These are phyloP conservation scores for Hypoxylon trugodes DNA, from an alignment of 495 filamentous ascomycete species.

Conservation along the genomic window DNA sequence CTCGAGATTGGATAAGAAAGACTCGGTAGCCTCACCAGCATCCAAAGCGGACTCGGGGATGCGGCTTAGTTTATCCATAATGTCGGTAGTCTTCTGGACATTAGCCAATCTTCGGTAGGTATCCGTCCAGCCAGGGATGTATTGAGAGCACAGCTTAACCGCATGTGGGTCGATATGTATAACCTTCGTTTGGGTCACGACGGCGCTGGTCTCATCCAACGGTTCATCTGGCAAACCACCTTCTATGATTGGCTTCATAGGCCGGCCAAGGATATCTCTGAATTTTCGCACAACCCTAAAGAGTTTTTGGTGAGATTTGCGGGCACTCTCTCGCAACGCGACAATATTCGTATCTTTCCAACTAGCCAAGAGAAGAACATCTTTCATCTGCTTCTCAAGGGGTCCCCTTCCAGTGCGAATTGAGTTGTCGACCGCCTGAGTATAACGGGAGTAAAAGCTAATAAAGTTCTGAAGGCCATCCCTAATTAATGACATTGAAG, in stretches of 20 bases:
- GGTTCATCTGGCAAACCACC: constrained; percentile 69
- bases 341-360: constrained; percentile 98
- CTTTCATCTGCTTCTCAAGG: constrained; percentile 86
- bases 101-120: constrained; percentile 77
- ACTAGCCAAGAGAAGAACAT: constrained; percentile 85
- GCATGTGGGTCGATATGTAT: constrained; percentile 53
- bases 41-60: constrained; percentile 62
- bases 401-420: constrained; percentile 68
- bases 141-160: constrained; percentile 59
- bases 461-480: constrained; percentile 81
- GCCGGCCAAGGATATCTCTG: constrained; percentile 73
- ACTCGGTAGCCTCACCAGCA: constrained; percentile 66
- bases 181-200: constrained; percentile 31
- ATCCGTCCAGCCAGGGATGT: constrained; percentile 62
- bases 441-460: constrained; percentile 72
- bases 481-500: constrained; percentile 59
- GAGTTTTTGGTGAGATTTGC: constrained; percentile 88
- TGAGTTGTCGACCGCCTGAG: constrained; percentile 65
- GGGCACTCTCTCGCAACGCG: constrained; percentile 84
- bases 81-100: constrained; percentile 65
- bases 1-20: constrained; percentile 71
- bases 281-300: constrained; percentile 93
- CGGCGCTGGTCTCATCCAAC: constrained; percentile 13
- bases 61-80: constrained; percentile 57
- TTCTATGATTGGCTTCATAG: constrained; percentile 69